phyloP scores from a whole-genome alignment of 2,329 filamentous ascomycete species.

The Remersonia thermophila region DNA sequence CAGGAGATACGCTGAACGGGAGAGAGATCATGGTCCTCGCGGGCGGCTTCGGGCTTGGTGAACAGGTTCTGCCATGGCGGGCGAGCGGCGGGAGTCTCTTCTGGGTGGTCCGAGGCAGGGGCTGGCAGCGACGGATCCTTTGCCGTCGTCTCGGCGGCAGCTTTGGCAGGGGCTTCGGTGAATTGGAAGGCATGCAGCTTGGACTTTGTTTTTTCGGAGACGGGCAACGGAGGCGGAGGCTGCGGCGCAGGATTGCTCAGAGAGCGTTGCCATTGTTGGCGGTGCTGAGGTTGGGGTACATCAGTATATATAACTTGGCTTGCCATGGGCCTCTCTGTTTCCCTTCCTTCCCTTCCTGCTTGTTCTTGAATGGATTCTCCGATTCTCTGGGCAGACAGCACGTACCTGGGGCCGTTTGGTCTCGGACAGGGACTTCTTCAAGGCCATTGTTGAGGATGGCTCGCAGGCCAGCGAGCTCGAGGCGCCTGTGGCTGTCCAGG shows the following conservation, averaged over 20 bases:
- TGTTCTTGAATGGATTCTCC: too few relatives aligned
- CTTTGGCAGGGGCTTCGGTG: slow-evolving; percentile 21
- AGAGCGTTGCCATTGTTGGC: slow-evolving; percentile 40
- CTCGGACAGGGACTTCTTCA: slow-evolving; percentile 26
- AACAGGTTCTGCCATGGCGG: slow-evolving; percentile 48
- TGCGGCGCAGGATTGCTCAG: slow-evolving; percentile 36
- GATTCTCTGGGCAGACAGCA: background rate
- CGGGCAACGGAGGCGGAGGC: slow-evolving; percentile 31
- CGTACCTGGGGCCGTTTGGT: slow-evolving; percentile 18
- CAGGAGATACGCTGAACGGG: slow-evolving; percentile 51
- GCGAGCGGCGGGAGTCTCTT: slow-evolving; percentile 38
- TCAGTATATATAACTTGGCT: too few relatives aligned
- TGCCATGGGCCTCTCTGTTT: too few relatives aligned
- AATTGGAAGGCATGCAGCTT: slow-evolving; percentile 49
- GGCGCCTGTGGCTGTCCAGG: background rate
- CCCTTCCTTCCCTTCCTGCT: too few relatives aligned
- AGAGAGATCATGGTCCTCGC: slow-evolving; percentile 33
- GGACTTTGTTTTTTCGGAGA: slow-evolving; percentile 47
- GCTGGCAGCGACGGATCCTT: slow-evolving; percentile 8
- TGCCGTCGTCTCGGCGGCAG: slow-evolving; percentile 8
- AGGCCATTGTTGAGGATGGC: slow-evolving; percentile 3
- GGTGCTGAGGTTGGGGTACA: too few relatives aligned
- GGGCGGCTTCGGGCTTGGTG: slow-evolving; percentile 26
- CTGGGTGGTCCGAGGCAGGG: slow-evolving; percentile 17
- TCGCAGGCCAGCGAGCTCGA: too few relatives aligned